Base-by-base conservation (phyloP, 352 stramenopile species). In the Globisporangium yorkense region DNA sequence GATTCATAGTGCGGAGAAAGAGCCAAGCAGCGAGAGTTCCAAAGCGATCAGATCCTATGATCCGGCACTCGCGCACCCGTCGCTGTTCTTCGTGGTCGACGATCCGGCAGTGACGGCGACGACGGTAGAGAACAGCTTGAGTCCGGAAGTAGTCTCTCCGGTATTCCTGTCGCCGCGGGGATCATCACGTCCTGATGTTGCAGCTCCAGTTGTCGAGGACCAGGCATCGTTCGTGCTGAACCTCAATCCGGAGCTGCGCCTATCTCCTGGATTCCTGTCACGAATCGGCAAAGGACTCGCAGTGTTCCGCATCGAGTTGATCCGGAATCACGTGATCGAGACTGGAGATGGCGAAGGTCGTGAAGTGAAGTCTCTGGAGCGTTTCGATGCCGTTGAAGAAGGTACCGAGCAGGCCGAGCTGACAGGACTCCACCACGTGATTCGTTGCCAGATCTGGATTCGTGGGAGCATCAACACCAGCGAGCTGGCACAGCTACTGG, bases 231-330 rank as follows among this genome's bases (percentile, higher is more conserved):
- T 92, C 40, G 78, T 91, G 27, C 56, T 95, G 49, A 95, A 95
- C 56, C 52, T 95, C 46, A 95, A 93, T 35, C 80, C 85, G 1
- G 85, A 95, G 59, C 66, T 95, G 40, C 76, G 85, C 5, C 69
- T 91, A 16, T 89, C 83, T 4, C 75, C 77, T 54, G 77, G 72
- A 4, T 95, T 93, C 64, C 58, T 93, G 51, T 84, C 83, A 2
- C 69, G 71, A 8, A 78, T 92, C 15, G 85, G 85, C 37, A 93
- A 89, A 60, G 85, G 85, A 0, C 71, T 95, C 41, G 82, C 80
- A 29, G 62, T 93, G 9, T 69, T 93, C 40, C 65, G 68, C 20
- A 59, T 95, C 7, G 81, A 91, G 35, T 15, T 93, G 51, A 39
- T 88, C 2, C 65, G 63, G n/a, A 40, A 66, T 7, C 37, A 62